phyloP scores from a whole-genome alignment of 2,329 filamentous ascomycete species.

The Aspergillus sclerotialis region DNA sequence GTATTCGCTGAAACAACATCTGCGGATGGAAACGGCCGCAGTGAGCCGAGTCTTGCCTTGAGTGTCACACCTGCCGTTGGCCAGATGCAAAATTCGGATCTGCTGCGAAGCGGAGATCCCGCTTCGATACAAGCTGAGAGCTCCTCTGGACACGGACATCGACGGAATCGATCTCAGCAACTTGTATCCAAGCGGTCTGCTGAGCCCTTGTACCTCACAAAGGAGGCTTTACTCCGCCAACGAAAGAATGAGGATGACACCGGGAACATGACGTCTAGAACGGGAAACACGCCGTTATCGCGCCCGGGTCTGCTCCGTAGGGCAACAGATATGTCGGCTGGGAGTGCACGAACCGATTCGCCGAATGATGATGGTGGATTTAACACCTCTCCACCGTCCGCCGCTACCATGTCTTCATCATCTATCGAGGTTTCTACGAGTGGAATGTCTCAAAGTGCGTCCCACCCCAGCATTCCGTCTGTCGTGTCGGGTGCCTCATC shows the following conservation, averaged over 20 bases:
- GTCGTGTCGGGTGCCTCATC: conserved; percentile 41
- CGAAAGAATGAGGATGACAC: conserved; percentile 22
- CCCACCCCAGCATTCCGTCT: conserved; percentile 41
- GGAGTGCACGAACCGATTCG: conserved; percentile 11
- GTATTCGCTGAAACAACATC: conserved; percentile 28
- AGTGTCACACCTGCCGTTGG: conserved; percentile 39
- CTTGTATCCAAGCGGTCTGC: conserved; percentile 21
- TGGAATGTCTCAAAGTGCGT: conserved; percentile 42
- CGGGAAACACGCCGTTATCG: too few relatives aligned
- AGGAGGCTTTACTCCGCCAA: conserved; percentile 28
- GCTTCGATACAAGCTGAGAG: conserved; percentile 7
- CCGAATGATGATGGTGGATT: conserved; percentile 17
- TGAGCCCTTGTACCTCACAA: conserved; percentile 29
- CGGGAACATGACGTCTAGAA: too few relatives aligned
- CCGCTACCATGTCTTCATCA: conserved; percentile 40
- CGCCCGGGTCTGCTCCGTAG: too few relatives aligned
- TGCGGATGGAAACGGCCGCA: conserved; percentile 28
- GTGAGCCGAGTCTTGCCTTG: conserved; percentile 38
- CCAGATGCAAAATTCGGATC: conserved; percentile 33
- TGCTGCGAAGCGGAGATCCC: conserved; percentile 21
- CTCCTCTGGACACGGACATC: conserved; percentile 17
- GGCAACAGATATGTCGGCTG: conserved; percentile 9
- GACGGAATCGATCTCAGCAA: conserved; percentile 32
- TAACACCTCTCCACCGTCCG: conserved; percentile 34
- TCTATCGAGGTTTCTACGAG: conserved; percentile 40